Evolutionary conservation across 2,329 filamentous ascomycete genomes (phyloP).

Genomic region (Bimuria novae-zelandiae): DNA sequence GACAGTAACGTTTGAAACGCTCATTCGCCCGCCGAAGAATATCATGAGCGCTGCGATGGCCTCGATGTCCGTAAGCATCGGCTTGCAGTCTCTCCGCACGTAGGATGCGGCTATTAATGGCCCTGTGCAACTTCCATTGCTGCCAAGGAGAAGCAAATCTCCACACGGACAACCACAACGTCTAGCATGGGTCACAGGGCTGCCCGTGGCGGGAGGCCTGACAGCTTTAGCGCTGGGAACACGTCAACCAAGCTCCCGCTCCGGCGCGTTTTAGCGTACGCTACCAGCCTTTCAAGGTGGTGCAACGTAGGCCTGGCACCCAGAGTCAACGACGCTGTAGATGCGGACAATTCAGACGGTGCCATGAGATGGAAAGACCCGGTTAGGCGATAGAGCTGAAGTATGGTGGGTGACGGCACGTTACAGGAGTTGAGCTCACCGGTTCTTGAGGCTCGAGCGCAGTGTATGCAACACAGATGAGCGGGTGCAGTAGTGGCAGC

Average conservation of each 20-base stretch:
- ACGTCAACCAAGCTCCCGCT: conserved; percentile 36
- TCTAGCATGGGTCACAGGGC: conserved; percentile 27
- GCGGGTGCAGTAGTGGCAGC: background rate
- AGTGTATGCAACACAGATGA: conserved; percentile 6
- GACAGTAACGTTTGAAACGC: conserved; percentile 11
- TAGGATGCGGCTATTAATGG: conserved; percentile 28
- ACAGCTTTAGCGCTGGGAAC: conserved; percentile 25
- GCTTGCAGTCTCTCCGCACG: conserved; percentile 37
- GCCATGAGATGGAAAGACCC: conserved; percentile 2
- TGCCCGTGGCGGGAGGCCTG: conserved; percentile 36
- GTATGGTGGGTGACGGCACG: conserved; percentile 1
- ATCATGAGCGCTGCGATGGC: conserved; percentile 20
- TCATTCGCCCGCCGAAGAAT: conserved; percentile 32
- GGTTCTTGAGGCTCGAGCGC: conserved; percentile 26
- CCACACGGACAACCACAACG: conserved; percentile 33
- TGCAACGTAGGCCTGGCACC: conserved; percentile 7
- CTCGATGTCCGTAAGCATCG: conserved; percentile 34
- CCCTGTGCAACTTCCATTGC: conserved; percentile 22
- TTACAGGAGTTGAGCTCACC: conserved; percentile 20
- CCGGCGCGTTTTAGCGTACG: conserved; percentile 6
- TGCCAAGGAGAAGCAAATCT: conserved; percentile 37
- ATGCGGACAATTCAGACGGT: background rate
- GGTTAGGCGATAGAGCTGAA: background rate
- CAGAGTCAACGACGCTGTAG: conserved; percentile 13
- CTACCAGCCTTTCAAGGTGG: conserved; percentile 22